phyloP scores from a whole-genome alignment of 2,329 filamentous ascomycete genomes.

The Talaromyces islandicus region DNA sequence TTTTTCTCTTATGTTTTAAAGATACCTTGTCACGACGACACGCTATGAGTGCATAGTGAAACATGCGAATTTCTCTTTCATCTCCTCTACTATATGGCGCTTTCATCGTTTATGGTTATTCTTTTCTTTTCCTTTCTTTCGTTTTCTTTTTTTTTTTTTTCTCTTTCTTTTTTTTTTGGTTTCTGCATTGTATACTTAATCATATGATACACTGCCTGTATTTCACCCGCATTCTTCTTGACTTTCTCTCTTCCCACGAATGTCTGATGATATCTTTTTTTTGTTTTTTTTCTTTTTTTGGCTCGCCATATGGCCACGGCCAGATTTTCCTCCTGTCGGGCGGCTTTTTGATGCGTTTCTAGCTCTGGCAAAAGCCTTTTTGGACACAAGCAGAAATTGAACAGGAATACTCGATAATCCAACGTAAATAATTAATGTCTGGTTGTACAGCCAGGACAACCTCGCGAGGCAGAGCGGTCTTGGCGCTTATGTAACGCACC shows the following conservation, averaged over 20 bases:
- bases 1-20: constrained; percentile 15
- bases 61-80: constrained; percentile 18
- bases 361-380: background rate
- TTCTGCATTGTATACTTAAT: constrained; percentile 11
- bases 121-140: too few species aligned
- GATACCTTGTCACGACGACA: constrained; percentile 32
- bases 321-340: background rate
- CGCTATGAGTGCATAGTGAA: constrained; percentile 19
- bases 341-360: background rate
- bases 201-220: background rate
- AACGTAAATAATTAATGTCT: background rate
- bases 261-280: background rate
- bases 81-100: constrained; percentile 5
- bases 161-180: background rate
- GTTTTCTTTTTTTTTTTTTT: too few species aligned
- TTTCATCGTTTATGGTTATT: background rate
- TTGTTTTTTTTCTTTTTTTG: too few species aligned
- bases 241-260: background rate
- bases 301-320: background rate
- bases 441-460: too few species aligned
- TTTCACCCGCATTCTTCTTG: background rate
- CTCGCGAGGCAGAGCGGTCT: background rate
- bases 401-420: background rate
- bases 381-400: background rate
- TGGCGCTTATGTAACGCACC: constrained; percentile 10